Evolutionary conservation across 2,329 filamentous ascomycete genomes (phyloP).

Genomic region (Fusarium sp.): DNA sequence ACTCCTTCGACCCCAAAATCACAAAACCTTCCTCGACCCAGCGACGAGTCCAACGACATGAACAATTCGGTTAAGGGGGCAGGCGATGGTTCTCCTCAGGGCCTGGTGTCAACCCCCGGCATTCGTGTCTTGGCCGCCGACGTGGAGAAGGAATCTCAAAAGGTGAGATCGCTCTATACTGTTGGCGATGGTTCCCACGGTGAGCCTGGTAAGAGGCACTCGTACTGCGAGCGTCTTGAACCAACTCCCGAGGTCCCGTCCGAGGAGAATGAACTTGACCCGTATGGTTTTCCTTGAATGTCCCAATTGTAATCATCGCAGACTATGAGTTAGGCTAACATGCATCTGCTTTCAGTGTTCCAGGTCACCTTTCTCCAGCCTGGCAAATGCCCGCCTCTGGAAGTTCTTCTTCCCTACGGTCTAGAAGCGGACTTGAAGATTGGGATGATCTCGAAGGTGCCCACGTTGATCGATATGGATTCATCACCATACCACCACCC

Average conservation of each 20-base stretch:
- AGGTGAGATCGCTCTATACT: conserved; percentile 76
- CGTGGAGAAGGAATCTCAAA: conserved; percentile 73
- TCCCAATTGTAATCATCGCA: conserved; percentile 41
- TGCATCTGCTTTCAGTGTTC: conserved; percentile 43
- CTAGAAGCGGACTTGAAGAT: conserved; percentile 69
- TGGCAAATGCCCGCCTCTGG: conserved; percentile 58
- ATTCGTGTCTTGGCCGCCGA: conserved; percentile 68
- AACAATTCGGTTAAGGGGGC: conserved; percentile 35
- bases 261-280: conserved; percentile 66
- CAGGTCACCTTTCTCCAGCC: conserved; percentile 51
- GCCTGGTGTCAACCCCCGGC: conserved; percentile 56
- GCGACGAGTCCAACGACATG: conserved; percentile 45
- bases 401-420: conserved; percentile 61
- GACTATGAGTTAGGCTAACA: conserved; percentile 51
- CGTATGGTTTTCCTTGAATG: conserved; percentile 68
- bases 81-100: conserved; percentile 31
- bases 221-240: conserved; percentile 63
- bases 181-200: conserved; percentile 65
- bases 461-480: conserved; percentile 77
- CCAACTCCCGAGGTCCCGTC: conserved; percentile 65
- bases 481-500: conserved; percentile 67
- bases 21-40: conserved; percentile 42
- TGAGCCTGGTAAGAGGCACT: conserved; percentile 65
- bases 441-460: conserved; percentile 74
- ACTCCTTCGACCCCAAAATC: conserved; percentile 45